A percentile compares a stretch with the other conserved stretches of the same genome.
Evolutionary conservation across 1,139 yeast genomes (phyloP).

Genomic region (Suhomyces chickasaworum): DNA sequence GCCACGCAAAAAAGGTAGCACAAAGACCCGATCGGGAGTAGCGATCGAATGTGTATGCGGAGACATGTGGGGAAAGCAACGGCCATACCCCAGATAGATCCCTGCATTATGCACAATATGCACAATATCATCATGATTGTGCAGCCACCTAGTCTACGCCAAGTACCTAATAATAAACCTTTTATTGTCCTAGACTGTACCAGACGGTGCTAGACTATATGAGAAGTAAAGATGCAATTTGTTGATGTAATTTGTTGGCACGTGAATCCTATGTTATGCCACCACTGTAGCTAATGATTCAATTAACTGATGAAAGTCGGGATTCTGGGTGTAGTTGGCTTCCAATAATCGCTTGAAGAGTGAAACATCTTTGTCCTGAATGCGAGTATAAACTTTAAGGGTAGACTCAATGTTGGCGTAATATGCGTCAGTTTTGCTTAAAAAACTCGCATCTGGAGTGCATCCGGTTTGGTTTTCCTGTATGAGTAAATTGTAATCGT

Average conservation of each 20-base stretch:
- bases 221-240: constrained; percentile 2
- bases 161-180: not conserved
- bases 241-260: too few relatives aligned
- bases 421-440: constrained; percentile 5
- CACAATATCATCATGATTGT: not conserved
- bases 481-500: constrained; percentile 20
- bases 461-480: constrained; percentile 14
- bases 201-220: not conserved
- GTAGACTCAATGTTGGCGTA: constrained; percentile 13
- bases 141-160: not conserved
- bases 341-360: constrained; percentile 13
- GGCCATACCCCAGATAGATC: constrained; percentile 1
- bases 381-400: constrained; percentile 8
- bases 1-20: not conserved
- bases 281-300: constrained; percentile 5
- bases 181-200: not conserved
- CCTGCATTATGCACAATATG: constrained; percentile 1
- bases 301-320: constrained; percentile 10
- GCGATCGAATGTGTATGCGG: not conserved
- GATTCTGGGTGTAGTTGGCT: constrained; percentile 12
- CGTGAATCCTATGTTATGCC: too few relatives aligned
- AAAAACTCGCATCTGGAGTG: constrained; percentile 6
- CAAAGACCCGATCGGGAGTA: not conserved
- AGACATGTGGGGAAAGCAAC: constrained; percentile 2
- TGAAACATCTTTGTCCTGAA: constrained; percentile 13